Evolutionary conservation across 306 rosid genomes (phyloP), one percentile per base, ranked within the genome.

Genomic region (Vigna hirtella): DNA sequence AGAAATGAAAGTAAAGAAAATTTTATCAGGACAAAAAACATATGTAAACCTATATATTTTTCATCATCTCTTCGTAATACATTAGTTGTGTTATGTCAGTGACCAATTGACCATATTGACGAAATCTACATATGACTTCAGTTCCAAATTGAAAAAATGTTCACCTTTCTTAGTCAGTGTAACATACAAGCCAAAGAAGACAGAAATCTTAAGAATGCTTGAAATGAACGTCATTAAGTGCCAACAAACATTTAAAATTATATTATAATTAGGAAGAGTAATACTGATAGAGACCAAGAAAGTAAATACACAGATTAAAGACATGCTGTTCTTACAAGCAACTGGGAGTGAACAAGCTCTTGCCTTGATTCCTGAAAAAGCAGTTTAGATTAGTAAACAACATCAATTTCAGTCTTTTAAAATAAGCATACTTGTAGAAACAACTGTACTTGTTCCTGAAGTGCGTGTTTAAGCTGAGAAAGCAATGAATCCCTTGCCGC

Each of bases 321-420:
- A 78, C 43, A 66, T 53, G 36, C 79, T 74, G 18, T 77, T 72
- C 93, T 91, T 84, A 93, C 98, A 74, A 85, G 97, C 87, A 93
- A 86, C 80, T 87, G 95, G 70, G 77, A n/a, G 80, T 71, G 86
- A 85, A 93, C 83, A 74, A 74, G 70, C 58, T 87, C 91, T 86
- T 89, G 93, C 87, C 85, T 85, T 84, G 90, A 82, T 87, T 89
- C 98, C 98, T 93, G 92, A 70, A 78, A 32, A 87, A 79, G n/a
- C 42, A 65, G 22, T 63, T 63, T 63, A 47, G 43, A 83, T 85
- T 56, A 74, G 81, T 80, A 65, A 14, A 52, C 59, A 77, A 40
- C 70, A 66, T 4, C 45, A 70, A 79, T 26, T 68, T 13, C 77
- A 72, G 30, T 7, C 17, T 43, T 38, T 62, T 70, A 50, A 58